These are phyloP conservation scores for Cladophialophora psammophila DNA, from an alignment of 2,329 filamentous ascomycete species.

Conservation along the genomic window DNA sequence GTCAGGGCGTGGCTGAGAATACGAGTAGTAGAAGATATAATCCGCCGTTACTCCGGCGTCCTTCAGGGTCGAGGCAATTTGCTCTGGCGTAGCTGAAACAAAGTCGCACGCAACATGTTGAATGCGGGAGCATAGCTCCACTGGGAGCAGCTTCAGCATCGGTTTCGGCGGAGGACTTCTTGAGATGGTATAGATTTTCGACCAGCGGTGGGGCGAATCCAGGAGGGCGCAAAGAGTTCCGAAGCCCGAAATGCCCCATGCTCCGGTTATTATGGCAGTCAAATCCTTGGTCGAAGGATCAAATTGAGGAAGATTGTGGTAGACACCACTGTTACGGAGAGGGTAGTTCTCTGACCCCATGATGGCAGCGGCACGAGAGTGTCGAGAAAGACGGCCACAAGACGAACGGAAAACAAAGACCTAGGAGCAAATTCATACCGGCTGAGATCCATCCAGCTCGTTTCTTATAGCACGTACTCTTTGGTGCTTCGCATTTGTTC, in stretches of 20 bases:
- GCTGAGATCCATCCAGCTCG: too few relatives aligned
- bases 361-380: too few relatives aligned
- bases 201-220: constrained; percentile 57
- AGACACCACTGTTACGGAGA: constrained; percentile 51
- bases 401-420: too few relatives aligned
- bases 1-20: constrained; percentile 59
- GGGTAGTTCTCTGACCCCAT: constrained; percentile 40
- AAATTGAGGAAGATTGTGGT: constrained; percentile 58
- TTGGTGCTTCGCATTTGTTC: too few relatives aligned
- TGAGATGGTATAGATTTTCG: constrained; percentile 60
- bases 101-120: constrained; percentile 53
- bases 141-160: constrained; percentile 46
- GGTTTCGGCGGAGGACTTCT: constrained; percentile 49
- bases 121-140: constrained; percentile 48
- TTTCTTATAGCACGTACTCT: too few relatives aligned
- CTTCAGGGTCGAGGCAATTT: constrained; percentile 41
- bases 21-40: constrained; percentile 63
- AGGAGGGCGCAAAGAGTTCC: constrained; percentile 59
- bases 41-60: constrained; percentile 41
- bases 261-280: constrained; percentile 61
- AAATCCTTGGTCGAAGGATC: constrained; percentile 52
- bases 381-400: too few relatives aligned
- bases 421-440: too few relatives aligned
- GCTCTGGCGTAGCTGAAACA: constrained; percentile 40
- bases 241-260: constrained; percentile 62